Base-by-base conservation (phyloP, 305 asterid species). In the Euphrasia arctica region DNA sequence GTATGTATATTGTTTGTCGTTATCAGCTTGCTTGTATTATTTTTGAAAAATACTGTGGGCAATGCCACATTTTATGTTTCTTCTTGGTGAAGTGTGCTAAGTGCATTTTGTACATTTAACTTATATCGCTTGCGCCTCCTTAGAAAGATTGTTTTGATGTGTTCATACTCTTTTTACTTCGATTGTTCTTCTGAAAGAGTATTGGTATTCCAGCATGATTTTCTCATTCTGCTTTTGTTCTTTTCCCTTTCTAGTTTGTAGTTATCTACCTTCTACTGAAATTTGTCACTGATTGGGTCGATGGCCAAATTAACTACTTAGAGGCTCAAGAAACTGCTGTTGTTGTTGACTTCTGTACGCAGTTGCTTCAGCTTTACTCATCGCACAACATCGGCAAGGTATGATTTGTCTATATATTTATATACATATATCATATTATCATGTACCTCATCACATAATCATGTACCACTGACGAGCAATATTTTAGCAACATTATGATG, bases 371-470 rank as follows among this genome's bases (percentile, higher is more conserved):
- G 84, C 86, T 83, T 49, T 93, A 93, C 83, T 88, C 96, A 11
- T 83, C 97, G 65, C 90, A 93, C 77, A 93, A 93, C 79, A 88
- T 84, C 32, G 96, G 98, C 78, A 90, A 83, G 98, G 98, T 92
- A 83, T 64, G 32, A 54, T 47, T 27, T 52, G 61, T 22, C 25
- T 13, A 36, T 51, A 12, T 56, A 14, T 18, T 18, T 60, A 57
- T 43, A 25, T 10, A 25, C 27, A 66, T 9, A 73, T 52, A 72
- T 14, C 48, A 39, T 48, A 64, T 58, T 50, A 27, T 32, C 52
- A 13, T 47, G 29, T 42, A 48, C 62, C 59, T 49, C 29, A 55
- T 56, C 34, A 36, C 62, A 34, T 39, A n/a, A 18, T 12, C 18
- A n/a, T 50, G 3, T 32, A 22, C 13, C 41, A 72, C 36, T 9